Conservation (phyloP, 106 monocot genomes). For the Allium cepa region DNA sequence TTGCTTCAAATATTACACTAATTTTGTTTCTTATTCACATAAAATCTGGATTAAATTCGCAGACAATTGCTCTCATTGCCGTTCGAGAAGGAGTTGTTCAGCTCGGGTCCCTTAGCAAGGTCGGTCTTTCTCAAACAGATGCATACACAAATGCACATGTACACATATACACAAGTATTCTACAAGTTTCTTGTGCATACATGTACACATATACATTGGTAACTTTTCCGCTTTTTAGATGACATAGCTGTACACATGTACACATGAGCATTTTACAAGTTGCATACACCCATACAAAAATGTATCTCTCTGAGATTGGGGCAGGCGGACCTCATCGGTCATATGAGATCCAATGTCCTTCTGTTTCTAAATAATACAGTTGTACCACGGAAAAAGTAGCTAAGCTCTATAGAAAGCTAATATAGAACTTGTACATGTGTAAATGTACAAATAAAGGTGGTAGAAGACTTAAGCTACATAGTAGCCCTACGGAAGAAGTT, state of each 20-base stretch:
- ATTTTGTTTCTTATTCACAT: constrained; percentile 1
- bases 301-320: too few species aligned
- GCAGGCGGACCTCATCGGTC: too few species aligned
- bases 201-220: too few species aligned
- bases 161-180: not conserved
- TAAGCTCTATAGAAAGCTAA: too few species aligned
- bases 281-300: not conserved
- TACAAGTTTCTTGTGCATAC: not conserved
- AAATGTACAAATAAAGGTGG: constrained; percentile 43
- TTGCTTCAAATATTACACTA: not conserved
- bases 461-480: constrained; percentile 77
- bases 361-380: too few species aligned
- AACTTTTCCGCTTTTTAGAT: not conserved
- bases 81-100: constrained; percentile 97
- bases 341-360: too few species aligned
- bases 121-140: constrained; percentile 22
- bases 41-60: constrained; percentile 3
- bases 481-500: constrained; percentile 83
- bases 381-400: too few species aligned
- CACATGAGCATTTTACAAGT: not conserved
- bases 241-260: not conserved
- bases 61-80: constrained; percentile 97
- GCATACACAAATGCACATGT: constrained; percentile 6
- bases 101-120: constrained; percentile 82
- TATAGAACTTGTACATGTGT: too few species aligned